These are phyloP conservation scores for Berberis thunbergii DNA, from an alignment of 164 flowering plant genomes.

Conservation along the genomic window DNA sequence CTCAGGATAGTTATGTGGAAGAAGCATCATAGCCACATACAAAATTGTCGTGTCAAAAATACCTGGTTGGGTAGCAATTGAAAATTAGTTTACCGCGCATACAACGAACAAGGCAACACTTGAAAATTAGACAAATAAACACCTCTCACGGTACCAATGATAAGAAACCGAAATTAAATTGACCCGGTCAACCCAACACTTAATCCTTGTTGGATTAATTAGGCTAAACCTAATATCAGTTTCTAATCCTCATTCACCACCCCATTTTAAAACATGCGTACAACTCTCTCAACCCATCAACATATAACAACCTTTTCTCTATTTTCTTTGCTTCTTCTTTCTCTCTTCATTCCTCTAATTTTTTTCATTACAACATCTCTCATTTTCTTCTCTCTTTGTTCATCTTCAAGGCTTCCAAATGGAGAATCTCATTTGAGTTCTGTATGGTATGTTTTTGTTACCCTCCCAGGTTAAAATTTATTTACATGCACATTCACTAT, in stretches of 20 bases:
- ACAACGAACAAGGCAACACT: no score
- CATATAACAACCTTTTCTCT: not conserved
- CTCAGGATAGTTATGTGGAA: no score
- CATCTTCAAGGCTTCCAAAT: not conserved
- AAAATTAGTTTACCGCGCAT: no score
- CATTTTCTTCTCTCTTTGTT: not conserved
- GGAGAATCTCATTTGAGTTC: no score
- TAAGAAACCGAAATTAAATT: not conserved
- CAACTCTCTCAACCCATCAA: conserved; percentile 8
- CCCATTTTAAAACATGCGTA: conserved; percentile 7
- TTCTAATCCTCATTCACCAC: conserved; percentile 2
- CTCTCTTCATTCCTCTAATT: not conserved
- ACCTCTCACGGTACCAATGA: no score
- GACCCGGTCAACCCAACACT: conserved; percentile 6
- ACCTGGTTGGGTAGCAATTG: no score
- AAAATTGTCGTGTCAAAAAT: no score
- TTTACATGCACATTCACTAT: no score
- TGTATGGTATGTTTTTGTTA: no score
- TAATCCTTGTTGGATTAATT: not conserved
- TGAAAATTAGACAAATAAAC: no score
- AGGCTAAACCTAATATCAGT: not conserved
- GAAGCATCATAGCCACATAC: no score
- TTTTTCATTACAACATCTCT: not conserved
- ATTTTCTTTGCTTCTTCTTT: not conserved
- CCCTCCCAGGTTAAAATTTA: no score